Percentiles rank a stretch among this genome's conserved stretches.
phyloP scores from a whole-genome alignment of 2,329 filamentous ascomycete species.

The Aureobasidium sp. region DNA sequence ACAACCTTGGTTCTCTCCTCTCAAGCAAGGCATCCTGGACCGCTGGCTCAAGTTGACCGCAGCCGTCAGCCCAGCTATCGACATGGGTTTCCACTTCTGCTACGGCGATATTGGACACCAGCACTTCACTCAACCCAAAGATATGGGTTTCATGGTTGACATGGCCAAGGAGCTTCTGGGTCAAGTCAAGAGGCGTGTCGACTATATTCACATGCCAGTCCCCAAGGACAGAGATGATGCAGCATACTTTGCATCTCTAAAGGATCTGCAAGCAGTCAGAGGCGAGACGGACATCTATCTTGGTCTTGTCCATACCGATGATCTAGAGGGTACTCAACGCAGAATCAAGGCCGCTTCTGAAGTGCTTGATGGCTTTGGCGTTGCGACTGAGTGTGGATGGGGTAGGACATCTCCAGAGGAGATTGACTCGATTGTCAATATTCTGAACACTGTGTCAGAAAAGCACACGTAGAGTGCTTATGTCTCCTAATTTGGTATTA shows the following conservation, averaged over 20 bases:
- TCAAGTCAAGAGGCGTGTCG: conserved; percentile 26
- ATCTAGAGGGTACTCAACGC: conserved; percentile 33
- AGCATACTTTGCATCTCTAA: conserved; percentile 35
- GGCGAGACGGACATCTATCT: conserved; percentile 33
- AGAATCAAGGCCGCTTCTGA: conserved; percentile 32
- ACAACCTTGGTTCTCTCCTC: conserved; percentile 30
- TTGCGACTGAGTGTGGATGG: conserved; percentile 38
- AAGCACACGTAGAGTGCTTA: not conserved
- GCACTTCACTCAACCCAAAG: conserved; percentile 40
- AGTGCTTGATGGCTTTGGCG: conserved; percentile 31
- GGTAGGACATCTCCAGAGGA: conserved; percentile 30
- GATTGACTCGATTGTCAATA: conserved; percentile 23
- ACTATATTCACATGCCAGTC: conserved; percentile 41
- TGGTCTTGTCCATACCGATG: conserved; percentile 35
- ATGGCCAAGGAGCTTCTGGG: conserved; percentile 30
- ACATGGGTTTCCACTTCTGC: conserved; percentile 42
- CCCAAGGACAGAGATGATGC: conserved; percentile 32
- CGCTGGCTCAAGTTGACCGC: conserved; percentile 28
- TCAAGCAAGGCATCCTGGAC: conserved; percentile 30
- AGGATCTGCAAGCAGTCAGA: conserved; percentile 24
- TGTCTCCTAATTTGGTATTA: not conserved
- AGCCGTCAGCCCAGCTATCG: conserved; percentile 31
- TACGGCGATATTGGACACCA: conserved; percentile 41
- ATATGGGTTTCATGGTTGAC: conserved; percentile 31
- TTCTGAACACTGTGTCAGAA: conserved; percentile 17